These are phyloP conservation scores for Spencermartinsiella europaea DNA, from an alignment of 805 yeast species.

Conservation along the genomic window DNA sequence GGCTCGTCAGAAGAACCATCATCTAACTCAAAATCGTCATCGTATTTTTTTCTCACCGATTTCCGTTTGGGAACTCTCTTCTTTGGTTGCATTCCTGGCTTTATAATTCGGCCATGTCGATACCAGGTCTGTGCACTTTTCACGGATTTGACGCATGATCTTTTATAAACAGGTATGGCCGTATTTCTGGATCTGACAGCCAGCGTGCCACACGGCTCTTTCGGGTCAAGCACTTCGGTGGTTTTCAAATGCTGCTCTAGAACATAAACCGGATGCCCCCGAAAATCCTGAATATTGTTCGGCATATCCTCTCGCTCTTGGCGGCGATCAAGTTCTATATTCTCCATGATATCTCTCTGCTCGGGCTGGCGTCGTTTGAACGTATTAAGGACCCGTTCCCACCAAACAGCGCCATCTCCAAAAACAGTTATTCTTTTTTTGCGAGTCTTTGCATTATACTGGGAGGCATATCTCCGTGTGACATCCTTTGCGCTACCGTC, in stretches of 20 bases:
- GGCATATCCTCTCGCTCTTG: constrained; percentile 84
- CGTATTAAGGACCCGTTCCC: constrained; percentile 39
- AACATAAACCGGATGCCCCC: constrained; percentile 81
- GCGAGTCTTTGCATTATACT: constrained; percentile 67
- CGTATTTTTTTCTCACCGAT: constrained; percentile 21
- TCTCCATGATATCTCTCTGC: constrained; percentile 42
- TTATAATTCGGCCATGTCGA: constrained; percentile 68
- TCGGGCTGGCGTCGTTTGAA: constrained; percentile 23
- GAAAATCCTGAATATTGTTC: constrained; percentile 71
- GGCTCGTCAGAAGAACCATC: constrained; percentile 43
- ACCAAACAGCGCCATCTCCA: constrained; percentile 58
- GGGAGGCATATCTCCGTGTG: constrained; percentile 72
- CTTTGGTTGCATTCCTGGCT: constrained; percentile 62
- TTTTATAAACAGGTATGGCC: constrained; percentile 44
- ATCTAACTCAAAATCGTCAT: constrained; percentile 21
- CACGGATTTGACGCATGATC: constrained; percentile 58
- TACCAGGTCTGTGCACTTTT: constrained; percentile 84
- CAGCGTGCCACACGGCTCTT: constrained; percentile 69
- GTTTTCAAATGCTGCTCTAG: constrained; percentile 67
- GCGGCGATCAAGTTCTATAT: constrained; percentile 53
- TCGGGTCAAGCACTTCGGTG: constrained; percentile 68
- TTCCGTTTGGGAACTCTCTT: constrained; percentile 36
- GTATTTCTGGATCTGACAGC: constrained; percentile 39
- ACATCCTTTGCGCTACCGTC: constrained; percentile 69
- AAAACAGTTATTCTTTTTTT: constrained; percentile 66